phyloP scores from a whole-genome alignment of 768 basidiomycete genomes.

The Galerina sulciceps region DNA sequence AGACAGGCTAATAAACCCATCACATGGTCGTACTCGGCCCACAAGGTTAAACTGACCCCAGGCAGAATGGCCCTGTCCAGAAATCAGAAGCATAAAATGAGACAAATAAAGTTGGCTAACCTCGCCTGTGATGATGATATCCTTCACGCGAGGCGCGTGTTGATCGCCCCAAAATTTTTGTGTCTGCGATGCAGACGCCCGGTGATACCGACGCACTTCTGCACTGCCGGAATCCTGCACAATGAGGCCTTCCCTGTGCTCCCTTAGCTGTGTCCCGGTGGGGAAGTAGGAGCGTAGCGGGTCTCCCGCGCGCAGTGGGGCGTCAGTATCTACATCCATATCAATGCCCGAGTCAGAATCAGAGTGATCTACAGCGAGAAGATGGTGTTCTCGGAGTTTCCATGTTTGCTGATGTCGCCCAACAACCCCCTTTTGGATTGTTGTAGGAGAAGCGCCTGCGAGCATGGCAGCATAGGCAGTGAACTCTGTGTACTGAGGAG shows the following conservation, averaged over 20 bases:
- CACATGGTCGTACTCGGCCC: conserved; percentile 79
- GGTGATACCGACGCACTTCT: conserved; percentile 34
- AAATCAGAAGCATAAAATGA: neutral
- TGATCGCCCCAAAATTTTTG: conserved; percentile 18
- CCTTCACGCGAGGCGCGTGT: conserved; percentile 38
- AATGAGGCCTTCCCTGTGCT: conserved; percentile 49
- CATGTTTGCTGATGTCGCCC: conserved; percentile 90
- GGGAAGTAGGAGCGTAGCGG: conserved; percentile 60
- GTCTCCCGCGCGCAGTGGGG: conserved; percentile 59
- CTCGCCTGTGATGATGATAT: conserved; percentile 78
- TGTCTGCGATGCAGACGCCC: conserved; percentile 18
- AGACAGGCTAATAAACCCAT: conserved; percentile 80
- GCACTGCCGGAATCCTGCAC: conserved; percentile 47
- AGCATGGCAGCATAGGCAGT: conserved; percentile 79
- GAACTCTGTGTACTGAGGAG: conserved; percentile 78
- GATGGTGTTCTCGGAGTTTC: conserved; percentile 81
- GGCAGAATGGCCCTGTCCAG: conserved; percentile 78
- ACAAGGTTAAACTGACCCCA: conserved; percentile 88
- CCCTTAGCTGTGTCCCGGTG: conserved; percentile 49
- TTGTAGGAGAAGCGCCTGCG: conserved; percentile 65
- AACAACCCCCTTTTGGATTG: conserved; percentile 74
- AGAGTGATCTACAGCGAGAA: conserved; percentile 36
- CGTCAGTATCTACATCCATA: conserved; percentile 29
- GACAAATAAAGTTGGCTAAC: conserved; percentile 36
- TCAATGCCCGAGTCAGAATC: conserved; percentile 37